A percentile compares a stretch with the other conserved stretches of the same genome.
These are phyloP conservation scores for Rosa hybrid DNA, from an alignment of 331 rosid species.

Conservation along the genomic window DNA sequence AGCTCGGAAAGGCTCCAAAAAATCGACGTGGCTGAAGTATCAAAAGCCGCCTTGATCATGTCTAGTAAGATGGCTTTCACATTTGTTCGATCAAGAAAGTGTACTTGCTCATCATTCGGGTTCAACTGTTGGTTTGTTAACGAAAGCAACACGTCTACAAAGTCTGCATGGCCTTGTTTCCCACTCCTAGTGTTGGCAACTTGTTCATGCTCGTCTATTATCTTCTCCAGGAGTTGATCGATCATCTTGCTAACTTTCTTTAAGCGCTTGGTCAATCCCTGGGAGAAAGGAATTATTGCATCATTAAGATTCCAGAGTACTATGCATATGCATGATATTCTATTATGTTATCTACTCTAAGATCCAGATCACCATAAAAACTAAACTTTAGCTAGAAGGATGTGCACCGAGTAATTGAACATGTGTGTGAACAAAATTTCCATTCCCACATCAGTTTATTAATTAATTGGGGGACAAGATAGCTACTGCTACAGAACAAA, in stretches of 20 bases:
- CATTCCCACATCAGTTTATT: too few species aligned
- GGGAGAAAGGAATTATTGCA: background rate
- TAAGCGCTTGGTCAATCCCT: constrained; percentile 31
- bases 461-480: too few species aligned
- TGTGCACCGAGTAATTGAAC: too few species aligned
- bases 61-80: constrained; percentile 38
- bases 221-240: constrained; percentile 32
- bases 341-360: too few species aligned
- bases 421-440: too few species aligned
- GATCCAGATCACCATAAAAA: too few species aligned
- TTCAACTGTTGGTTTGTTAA: constrained; percentile 13
- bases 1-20: constrained; percentile 46
- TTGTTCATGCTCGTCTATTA: constrained; percentile 33
- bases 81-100: constrained; percentile 19
- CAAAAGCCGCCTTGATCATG: constrained; percentile 26
- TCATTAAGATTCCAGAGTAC: too few species aligned
- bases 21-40: constrained; percentile 18
- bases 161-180: constrained; percentile 11
- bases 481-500: too few species aligned
- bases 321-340: too few species aligned
- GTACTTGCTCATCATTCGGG: constrained; percentile 10
- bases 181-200: background rate
- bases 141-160: constrained; percentile 35
- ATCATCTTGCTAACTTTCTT: constrained; percentile 22
- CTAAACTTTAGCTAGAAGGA: too few species aligned